These are phyloP conservation scores for Lasiodiplodia citricola DNA, from an alignment of 2,329 filamentous ascomycete species.

Conservation along the genomic window DNA sequence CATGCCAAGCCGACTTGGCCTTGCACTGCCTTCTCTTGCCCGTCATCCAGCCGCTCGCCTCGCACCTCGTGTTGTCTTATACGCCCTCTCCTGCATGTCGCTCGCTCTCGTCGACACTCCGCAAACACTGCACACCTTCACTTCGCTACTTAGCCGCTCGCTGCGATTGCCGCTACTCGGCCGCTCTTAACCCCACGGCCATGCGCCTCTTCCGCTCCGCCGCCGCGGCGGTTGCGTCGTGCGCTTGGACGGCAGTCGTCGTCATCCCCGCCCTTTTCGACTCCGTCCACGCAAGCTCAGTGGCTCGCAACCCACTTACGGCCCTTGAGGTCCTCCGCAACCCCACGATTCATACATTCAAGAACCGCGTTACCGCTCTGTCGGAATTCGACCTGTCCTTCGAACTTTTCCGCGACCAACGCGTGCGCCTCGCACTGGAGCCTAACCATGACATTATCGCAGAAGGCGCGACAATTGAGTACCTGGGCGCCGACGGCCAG, in stretches of 20 bases:
- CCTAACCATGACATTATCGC: constrained; percentile 91
- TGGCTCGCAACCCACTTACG: constrained; percentile 72
- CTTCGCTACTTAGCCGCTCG: constrained; percentile 13
- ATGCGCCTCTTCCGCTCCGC: constrained; percentile 39
- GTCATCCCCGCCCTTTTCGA: constrained; percentile 31
- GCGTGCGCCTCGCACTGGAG: constrained; percentile 79
- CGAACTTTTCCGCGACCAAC: constrained; percentile 63
- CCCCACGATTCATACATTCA: constrained; percentile 76
- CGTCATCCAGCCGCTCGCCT: constrained; percentile 24
- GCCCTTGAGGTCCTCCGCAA: constrained; percentile 76
- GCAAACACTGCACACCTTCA: neutral
- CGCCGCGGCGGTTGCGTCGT: constrained; percentile 28
- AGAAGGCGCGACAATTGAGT: constrained; percentile 74
- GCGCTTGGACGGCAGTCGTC: constrained; percentile 31
- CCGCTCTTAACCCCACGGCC: constrained; percentile 15
- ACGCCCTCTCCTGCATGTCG: constrained; percentile 10
- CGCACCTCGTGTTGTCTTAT: constrained; percentile 21
- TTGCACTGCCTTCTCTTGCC: constrained; percentile 21
- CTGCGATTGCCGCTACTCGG: constrained; percentile 12
- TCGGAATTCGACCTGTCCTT: constrained; percentile 89
- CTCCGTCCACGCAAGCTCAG: constrained; percentile 37
- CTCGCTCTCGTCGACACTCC: constrained; percentile 12
- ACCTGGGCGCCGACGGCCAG: constrained; percentile 73
- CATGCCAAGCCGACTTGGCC: constrained; percentile 16
- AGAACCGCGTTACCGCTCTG: constrained; percentile 77